Evolutionary conservation across 345 rosid genomes (phyloP), one percentile per base, ranked within the genome.

Genomic region (Carallia brachiata): DNA sequence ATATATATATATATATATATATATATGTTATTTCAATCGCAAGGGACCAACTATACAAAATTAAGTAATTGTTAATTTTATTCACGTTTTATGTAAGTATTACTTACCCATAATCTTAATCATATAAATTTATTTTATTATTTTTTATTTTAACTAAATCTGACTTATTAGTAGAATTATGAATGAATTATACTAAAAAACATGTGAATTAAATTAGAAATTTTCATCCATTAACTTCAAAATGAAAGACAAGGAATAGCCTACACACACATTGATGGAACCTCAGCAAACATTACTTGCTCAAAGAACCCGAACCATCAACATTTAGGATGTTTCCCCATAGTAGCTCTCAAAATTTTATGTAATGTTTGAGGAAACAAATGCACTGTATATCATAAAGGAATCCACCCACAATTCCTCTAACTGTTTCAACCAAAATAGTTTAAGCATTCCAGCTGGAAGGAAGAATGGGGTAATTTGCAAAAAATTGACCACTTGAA

Each of bases 391-490:
- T 56, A 1, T 62, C 47, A 61, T 30, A 60, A 60, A 47, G 67
- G 67, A 62, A 61, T 62, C 12, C 65, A 68, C 65, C 48, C 27
- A n/a, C 64, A 57, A 53, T 44, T 48, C 66, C 63, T 71, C 71
- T 66, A 34, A 47, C 68, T 3, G 53, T 18, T 71, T 84, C 83
- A 86, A 52, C 84, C 83, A 76, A 78, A 23, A 23, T 23, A 23
- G 23, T 23, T 23, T 23, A 23, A 23, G 23, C 23, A 23, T 23
- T 83, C 86, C 87, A 85, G 82, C 84, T 76, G 53, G 82, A 67
- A 63, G 84, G 68, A 78, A 73, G 65, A 75, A 66, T 80, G 78
- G 89, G 90, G 89, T 9, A 40, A 40, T 85, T 84, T 73, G 79
- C 68, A 76, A 67, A 75, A 69, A 77, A 83, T 68, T 83, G 86